Evolutionary conservation across 352 stramenopile species (phyloP), one percentile per base, ranked within the genome.

Genomic region (Phytophthora rubi): DNA sequence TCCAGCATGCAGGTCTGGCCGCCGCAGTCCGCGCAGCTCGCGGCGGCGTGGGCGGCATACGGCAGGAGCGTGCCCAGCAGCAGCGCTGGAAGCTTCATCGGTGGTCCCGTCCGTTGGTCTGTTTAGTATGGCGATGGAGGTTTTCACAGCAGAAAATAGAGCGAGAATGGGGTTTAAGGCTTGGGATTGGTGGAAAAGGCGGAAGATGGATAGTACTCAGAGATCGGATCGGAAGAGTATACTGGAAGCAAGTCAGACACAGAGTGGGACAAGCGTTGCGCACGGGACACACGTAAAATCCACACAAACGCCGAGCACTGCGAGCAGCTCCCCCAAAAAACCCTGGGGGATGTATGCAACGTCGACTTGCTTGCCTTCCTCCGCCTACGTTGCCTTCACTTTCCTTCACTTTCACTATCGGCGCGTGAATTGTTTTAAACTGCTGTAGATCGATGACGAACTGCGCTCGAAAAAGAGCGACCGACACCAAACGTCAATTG

Each of bases 1-100:
- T 93, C 81, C 37, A 93, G 69, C 42, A 95, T 74, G 63, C 88
- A 95, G 3, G 71, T 78, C 23, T 77, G 72, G n/a, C 70, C 70
- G 5, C 65, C 23, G 65, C 87, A 95, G 13, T 92, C 85, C 2
- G 65, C 42, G 59, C 85, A 95, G 16, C 59, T 73, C 2, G 75
- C 68, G 15, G 88, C 85, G 4, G 55, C 68, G 62, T 86, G 30
- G 1, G 53, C 44, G 2, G 21, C 47, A 1, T 47, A 49, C 2
- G 71, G 45, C 23, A 71, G 30, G 2, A 48, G 42, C 42, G 42
- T 15, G 42, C 42, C 60, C 32, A 54, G 23, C 37, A 80, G 21
- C 32, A 73, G 28, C 35, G 35, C 35, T 13, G 35, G 35, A 12
- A 61, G 63, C 58, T 70, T 73, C 64, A 71, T 77, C 49, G 35